Conservation (phyloP, 2,329 filamentous ascomycete genomes). For the Trichoderma hamatum region DNA sequence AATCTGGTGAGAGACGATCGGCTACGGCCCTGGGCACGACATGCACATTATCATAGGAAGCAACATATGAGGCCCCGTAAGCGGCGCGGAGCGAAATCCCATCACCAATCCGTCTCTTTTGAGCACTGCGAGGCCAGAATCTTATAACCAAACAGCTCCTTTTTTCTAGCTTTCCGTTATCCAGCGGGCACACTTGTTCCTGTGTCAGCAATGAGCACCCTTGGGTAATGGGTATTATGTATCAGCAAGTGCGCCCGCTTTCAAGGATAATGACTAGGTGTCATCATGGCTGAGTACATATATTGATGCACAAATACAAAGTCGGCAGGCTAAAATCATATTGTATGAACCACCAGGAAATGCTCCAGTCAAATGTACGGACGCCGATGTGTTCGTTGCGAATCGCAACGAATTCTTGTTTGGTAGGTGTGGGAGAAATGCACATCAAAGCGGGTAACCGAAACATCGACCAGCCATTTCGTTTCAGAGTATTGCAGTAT, state of each 20-base stretch:
- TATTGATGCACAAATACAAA: background rate
- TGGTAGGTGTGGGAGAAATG: background rate
- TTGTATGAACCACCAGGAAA: background rate
- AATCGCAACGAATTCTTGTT: slow-evolving; percentile 20
- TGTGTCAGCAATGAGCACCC: background rate
- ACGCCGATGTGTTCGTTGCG: background rate
- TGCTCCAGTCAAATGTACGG: background rate
- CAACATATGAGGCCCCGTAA: background rate
- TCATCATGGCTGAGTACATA: background rate
- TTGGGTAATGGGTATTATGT: background rate
- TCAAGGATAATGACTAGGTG: background rate
- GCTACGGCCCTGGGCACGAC: slow-evolving; percentile 16
- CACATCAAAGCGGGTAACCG: slow-evolving; percentile 20
- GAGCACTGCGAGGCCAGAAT: background rate
- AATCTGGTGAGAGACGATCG: slow-evolving; percentile 19
- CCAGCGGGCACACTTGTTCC: background rate
- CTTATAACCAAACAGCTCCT: background rate
- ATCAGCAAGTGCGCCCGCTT: slow-evolving; percentile 2
- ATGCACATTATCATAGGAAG: slow-evolving; percentile 7
- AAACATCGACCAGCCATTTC: slow-evolving; percentile 25
- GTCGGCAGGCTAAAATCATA: background rate
- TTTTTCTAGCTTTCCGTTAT: background rate
- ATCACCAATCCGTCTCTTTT: background rate
- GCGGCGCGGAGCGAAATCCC: background rate
- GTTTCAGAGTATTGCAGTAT: slow-evolving; percentile 23